These are phyloP conservation scores for Suhomyces terraborum DNA, from an alignment of 1,139 yeast species.

Conservation along the genomic window DNA sequence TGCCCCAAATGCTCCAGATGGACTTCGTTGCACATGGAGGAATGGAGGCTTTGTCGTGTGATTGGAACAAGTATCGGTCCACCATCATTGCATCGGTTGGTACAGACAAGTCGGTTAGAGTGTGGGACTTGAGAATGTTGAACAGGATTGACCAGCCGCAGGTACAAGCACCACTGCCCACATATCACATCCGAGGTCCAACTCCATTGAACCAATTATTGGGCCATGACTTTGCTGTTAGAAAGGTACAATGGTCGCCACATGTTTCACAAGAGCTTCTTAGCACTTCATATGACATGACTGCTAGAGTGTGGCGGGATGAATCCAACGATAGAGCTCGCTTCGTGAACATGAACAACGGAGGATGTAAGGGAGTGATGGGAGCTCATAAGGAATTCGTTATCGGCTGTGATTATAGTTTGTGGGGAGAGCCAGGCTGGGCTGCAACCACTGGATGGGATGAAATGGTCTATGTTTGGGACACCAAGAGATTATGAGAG, in stretches of 20 bases:
- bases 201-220: constrained; percentile 75
- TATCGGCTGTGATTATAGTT: constrained; percentile 91
- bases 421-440: constrained; percentile 98
- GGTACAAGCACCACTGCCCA: constrained; percentile 40
- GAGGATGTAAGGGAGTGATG: constrained; percentile 60
- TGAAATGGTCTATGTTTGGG: constrained; percentile 93
- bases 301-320: constrained; percentile 84
- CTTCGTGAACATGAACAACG: constrained; percentile 37
- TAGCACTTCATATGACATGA: constrained; percentile 90
- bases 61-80: constrained; percentile 88
- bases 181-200: constrained; percentile 54
- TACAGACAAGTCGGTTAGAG: constrained; percentile 77
- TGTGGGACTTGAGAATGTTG: constrained; percentile 88
- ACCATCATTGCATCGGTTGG: constrained; percentile 84
- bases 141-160: constrained; percentile 42
- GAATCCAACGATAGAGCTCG: constrained; percentile 56
- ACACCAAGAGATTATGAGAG: constrained; percentile 47
- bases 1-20: constrained; percentile 60
- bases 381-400: constrained; percentile 83
- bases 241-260: constrained; percentile 87
- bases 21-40: constrained; percentile 77
- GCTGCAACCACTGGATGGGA: constrained; percentile 97
- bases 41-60: constrained; percentile 76
- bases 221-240: constrained; percentile 89
- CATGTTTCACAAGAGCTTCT: constrained; percentile 72